These are phyloP conservation scores for Papiliotrema nemorosa DNA, from an alignment of 1,284 basidiomycete species.

Conservation along the genomic window DNA sequence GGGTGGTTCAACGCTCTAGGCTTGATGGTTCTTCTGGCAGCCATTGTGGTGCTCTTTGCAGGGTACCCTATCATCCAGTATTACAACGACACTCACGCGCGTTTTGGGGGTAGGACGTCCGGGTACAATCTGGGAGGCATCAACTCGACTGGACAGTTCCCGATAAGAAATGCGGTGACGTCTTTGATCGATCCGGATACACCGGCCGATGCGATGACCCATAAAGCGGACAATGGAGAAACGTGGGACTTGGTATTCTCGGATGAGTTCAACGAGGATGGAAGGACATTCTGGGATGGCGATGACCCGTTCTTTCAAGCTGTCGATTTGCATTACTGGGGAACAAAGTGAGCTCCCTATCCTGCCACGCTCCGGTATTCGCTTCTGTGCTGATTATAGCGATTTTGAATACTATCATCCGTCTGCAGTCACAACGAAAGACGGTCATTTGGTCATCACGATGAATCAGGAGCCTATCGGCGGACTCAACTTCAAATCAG, in stretches of 20 bases:
- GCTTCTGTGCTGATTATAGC: slow-evolving; percentile 14
- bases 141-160: slow-evolving; percentile 66
- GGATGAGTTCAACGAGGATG: slow-evolving; percentile 79
- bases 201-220: slow-evolving; percentile 56
- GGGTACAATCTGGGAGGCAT: slow-evolving; percentile 71
- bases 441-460: slow-evolving; percentile 77
- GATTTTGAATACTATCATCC: slow-evolving; percentile 63
- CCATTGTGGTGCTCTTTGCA: slow-evolving; percentile 64
- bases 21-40: slow-evolving; percentile 48
- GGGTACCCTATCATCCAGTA: slow-evolving; percentile 71
- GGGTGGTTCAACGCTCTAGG: slow-evolving; percentile 56
- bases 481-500: slow-evolving; percentile 66
- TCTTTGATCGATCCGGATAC: slow-evolving; percentile 66
- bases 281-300: slow-evolving; percentile 54
- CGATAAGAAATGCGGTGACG: slow-evolving; percentile 57
- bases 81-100: slow-evolving; percentile 47
- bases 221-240: slow-evolving; percentile 64
- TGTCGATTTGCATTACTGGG: slow-evolving; percentile 56
- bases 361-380: too few species aligned
- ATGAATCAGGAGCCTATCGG: slow-evolving; percentile 65
- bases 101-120: slow-evolving; percentile 22
- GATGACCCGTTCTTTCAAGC: slow-evolving; percentile 55
- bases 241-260: slow-evolving; percentile 71
- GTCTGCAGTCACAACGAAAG: slow-evolving; percentile 68
- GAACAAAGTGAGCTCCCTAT: slow-evolving; percentile 39